Base-by-base conservation (phyloP, 2,329 filamentous ascomycete species). In the Penicillium sclerotiorum region DNA sequence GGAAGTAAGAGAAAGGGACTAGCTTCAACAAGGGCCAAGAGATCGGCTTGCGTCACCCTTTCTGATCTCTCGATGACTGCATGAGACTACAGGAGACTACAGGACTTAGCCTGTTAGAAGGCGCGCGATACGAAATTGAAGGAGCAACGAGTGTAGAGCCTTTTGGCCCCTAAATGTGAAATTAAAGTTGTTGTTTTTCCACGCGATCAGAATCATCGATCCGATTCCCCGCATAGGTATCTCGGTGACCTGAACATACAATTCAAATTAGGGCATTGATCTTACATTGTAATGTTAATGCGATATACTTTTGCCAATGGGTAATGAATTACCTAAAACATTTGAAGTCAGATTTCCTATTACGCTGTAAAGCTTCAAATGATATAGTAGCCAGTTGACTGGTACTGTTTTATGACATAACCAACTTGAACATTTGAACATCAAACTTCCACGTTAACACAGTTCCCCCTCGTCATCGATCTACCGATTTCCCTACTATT, bases 11-110 rank as follows among this genome's bases (percentile, higher is more conserved):
- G 9, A 20, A 33, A 5, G 35, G 20, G 25, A 15, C 9, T 12
- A 18, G n/a, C 5, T 18, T 17, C 33, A 13, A 9, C 13, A 28
- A 36, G 27, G 9, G 47, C 53, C 50, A 58, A 56, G 55, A 50
- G 52, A 58, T 58, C 50, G 52, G 55, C 58, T 59, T 60, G 58
- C 56, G 56, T 59, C 55, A 59, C 40, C 55, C 46, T 38, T 30
- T n/a, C n/a, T n/a, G n/a, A n/a, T n/a, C n/a, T n/a, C n/a, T n/a
- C n/a, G n/a, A n/a, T n/a, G n/a, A n/a, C n/a, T n/a, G n/a, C n/a
- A n/a, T n/a, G n/a, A n/a, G 15, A 17, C 15, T 36, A 36, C 7
- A 36, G 33, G 33, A 28, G 9, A 28, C 25, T 28, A 28, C 9
- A 13, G 17, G 15, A n/a, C 17, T 36, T 36, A 36, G 15, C 15